Evolutionary conservation across 495 filamentous ascomycete species (phyloP).

Genomic region (Neurospora sp.): DNA sequence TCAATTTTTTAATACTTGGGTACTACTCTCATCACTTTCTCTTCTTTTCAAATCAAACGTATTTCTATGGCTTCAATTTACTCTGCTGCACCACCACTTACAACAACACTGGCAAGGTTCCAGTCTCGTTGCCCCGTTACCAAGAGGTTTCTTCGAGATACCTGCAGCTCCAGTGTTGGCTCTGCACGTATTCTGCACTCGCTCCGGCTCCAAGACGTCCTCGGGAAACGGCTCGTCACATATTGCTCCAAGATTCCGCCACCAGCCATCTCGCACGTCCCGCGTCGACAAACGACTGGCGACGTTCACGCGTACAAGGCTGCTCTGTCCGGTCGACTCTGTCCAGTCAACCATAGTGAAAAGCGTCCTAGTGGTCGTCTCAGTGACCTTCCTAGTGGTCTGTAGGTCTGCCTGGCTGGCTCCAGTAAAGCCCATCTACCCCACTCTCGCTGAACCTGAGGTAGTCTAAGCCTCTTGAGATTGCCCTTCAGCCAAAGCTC

Average conservation of each 20-base stretch:
- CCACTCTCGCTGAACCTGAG: not conserved
- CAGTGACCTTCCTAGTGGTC: not conserved
- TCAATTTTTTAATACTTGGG: not conserved
- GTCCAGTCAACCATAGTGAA: not conserved
- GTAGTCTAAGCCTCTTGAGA: not conserved
- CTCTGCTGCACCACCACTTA: not conserved
- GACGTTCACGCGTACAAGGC: not conserved
- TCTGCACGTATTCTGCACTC: not conserved
- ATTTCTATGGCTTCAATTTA: not conserved
- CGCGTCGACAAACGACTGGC: not conserved
- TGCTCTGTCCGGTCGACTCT: not conserved
- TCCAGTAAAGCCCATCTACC: not conserved
- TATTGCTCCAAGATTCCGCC: not conserved
- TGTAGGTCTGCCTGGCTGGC: not conserved
- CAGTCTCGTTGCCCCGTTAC: not conserved
- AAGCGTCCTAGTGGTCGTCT: not conserved
- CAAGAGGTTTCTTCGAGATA: not conserved
- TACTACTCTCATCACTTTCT: not conserved
- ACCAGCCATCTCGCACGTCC: constrained; percentile 1
- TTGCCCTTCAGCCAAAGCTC: not conserved
- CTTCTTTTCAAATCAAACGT: not conserved
- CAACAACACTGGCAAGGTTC: not conserved
- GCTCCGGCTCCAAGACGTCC: not conserved
- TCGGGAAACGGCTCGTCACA: not conserved
- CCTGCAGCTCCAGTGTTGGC: not conserved